phyloP scores from a whole-genome alignment of 2,329 filamentous ascomycete genomes.

The Fonsecaea multimorphosa region DNA sequence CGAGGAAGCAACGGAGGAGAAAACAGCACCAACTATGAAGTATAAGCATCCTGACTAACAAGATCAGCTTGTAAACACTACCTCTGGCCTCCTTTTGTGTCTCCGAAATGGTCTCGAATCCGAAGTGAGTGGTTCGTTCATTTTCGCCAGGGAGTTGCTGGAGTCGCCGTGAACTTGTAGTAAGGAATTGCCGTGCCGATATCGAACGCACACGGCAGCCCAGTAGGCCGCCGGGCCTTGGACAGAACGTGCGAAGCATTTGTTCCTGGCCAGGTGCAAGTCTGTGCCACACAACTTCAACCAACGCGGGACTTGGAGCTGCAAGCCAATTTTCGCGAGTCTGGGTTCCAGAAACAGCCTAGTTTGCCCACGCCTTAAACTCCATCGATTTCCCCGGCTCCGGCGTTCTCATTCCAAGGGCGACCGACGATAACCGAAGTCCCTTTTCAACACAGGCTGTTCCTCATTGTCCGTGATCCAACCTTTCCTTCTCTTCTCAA shows the following conservation, averaged over 20 bases:
- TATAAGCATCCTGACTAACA: background rate
- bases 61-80: conserved; percentile 42
- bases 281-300: background rate
- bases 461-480: conserved; percentile 8
- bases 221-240: conserved; percentile 7
- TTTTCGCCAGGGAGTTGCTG: conserved; percentile 42
- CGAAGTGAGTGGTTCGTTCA: conserved; percentile 81
- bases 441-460: background rate
- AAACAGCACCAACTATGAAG: conserved; percentile 75
- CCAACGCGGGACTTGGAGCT: background rate
- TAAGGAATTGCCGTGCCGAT: conserved; percentile 16
- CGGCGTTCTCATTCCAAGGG: background rate
- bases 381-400: background rate
- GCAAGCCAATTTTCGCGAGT: background rate
- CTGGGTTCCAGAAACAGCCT: background rate
- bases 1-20: conserved; percentile 89
- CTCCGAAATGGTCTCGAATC: conserved; percentile 83
- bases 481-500: conserved; percentile 12
- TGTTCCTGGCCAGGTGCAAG: background rate
- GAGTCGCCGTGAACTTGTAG: conserved; percentile 15
- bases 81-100: conserved; percentile 74
- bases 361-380: background rate
- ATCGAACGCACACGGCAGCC: background rate
- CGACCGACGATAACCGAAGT: conserved; percentile 32
- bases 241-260: conserved; percentile 27